phyloP scores from a whole-genome alignment of 306 rosid genomes.

The Vachellia collinsii region DNA sequence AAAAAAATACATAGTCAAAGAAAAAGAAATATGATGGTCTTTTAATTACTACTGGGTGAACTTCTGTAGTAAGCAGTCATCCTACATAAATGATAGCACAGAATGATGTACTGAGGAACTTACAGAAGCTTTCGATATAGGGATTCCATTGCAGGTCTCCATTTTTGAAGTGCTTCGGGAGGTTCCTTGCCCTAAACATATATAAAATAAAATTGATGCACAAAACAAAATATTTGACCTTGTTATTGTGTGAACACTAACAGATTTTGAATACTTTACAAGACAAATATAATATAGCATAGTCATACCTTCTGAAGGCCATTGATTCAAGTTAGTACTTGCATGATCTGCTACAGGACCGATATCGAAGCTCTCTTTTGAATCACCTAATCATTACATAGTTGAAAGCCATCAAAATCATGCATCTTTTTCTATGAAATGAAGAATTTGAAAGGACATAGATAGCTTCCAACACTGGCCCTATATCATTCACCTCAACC shows the following conservation, averaged over 20 bases:
- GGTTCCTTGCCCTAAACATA: slow-evolving; percentile 34
- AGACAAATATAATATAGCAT: neutral
- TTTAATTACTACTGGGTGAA: neutral
- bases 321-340: slow-evolving; percentile 60
- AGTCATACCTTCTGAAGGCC: slow-evolving; percentile 77
- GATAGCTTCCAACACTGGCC: slow-evolving; percentile 6
- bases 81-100: slow-evolving; percentile 4
- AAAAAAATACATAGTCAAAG: neutral
- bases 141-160: slow-evolving; percentile 73
- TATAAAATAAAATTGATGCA: neutral
- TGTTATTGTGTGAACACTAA: neutral
- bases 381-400: slow-evolving; percentile 60
- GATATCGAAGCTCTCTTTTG: slow-evolving; percentile 72
- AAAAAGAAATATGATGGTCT: neutral
- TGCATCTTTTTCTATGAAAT: slow-evolving; percentile 16
- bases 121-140: slow-evolving; percentile 60
- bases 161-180: slow-evolving; percentile 66
- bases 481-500: neutral
- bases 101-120: slow-evolving; percentile 39
- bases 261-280: neutral
- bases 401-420: neutral
- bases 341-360: slow-evolving; percentile 62
- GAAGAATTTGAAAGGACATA: neutral
- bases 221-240: neutral
- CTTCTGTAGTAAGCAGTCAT: neutral